Evolutionary conservation across 2,329 filamentous ascomycete genomes (phyloP).

Genomic region (Sordariomycetes sp.): DNA sequence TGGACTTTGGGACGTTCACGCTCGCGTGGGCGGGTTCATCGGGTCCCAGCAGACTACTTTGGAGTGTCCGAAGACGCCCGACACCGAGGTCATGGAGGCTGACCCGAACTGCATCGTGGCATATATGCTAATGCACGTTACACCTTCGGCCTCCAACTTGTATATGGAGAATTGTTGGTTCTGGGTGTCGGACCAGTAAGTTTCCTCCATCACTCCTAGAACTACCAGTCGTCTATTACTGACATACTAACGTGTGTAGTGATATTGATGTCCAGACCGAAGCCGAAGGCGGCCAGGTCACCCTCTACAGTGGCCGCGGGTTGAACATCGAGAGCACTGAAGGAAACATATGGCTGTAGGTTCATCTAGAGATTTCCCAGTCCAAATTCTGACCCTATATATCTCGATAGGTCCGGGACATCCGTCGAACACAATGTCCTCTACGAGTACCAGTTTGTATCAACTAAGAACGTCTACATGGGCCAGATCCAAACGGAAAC

Average conservation of each 20-base stretch:
- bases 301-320: conserved; percentile 80
- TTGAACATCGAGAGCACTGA: conserved; percentile 62
- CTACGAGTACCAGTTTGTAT: conserved; percentile 77
- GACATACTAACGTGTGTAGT: no score
- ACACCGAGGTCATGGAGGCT: conserved; percentile 31
- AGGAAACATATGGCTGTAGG: conserved; percentile 65
- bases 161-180: no score
- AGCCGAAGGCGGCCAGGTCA: conserved; percentile 59
- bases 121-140: conserved; percentile 50
- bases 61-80: conserved; percentile 66
- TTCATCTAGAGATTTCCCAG: no score
- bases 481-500: conserved; percentile 81
- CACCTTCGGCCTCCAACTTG: no score
- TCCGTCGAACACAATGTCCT: conserved; percentile 51
- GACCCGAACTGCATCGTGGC: conserved; percentile 59
- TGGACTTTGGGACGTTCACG: conserved; percentile 65
- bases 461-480: conserved; percentile 70
- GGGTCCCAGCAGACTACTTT: conserved; percentile 79
- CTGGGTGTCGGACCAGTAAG: no score
- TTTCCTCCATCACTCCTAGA: no score
- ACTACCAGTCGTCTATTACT: conserved; percentile 22
- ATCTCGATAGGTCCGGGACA: conserved; percentile 35
- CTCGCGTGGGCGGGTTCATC: conserved; percentile 76
- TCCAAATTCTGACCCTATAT: no score
- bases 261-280: no score